phyloP scores from a whole-genome alignment of 2,329 filamentous ascomycete species.

The Tothia fuscella region DNA sequence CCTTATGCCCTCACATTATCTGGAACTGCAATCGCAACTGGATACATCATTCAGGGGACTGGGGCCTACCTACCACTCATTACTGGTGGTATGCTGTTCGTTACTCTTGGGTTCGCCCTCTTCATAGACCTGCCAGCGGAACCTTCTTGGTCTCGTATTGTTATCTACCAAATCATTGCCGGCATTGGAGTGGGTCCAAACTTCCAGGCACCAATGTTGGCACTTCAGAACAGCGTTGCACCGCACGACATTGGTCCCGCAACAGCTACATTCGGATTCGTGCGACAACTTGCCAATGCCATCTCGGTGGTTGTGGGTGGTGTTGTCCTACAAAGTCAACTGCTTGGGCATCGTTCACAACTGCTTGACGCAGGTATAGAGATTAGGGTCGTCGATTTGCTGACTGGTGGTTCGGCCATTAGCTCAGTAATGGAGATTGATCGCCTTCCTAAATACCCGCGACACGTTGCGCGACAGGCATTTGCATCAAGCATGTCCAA shows the following conservation, averaged over 20 bases:
- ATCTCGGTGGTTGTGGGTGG: slow-evolving; percentile 39
- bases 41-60: slow-evolving; percentile 26
- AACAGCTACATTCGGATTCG: slow-evolving; percentile 39
- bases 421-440: slow-evolving; percentile 3
- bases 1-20: slow-evolving; percentile 58
- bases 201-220: slow-evolving; percentile 44
- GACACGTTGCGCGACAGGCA: background rate
- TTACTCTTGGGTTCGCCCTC: slow-evolving; percentile 27
- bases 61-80: slow-evolving; percentile 22
- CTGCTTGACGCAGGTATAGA: slow-evolving; percentile 1
- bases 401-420: slow-evolving; percentile 7
- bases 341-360: background rate
- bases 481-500: slow-evolving; percentile 30
- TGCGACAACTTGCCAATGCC: slow-evolving; percentile 32
- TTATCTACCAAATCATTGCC: slow-evolving; percentile 38
- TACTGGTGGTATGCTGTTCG: slow-evolving; percentile 22
- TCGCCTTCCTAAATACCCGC: background rate
- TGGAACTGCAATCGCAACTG: slow-evolving; percentile 45
- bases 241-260: slow-evolving; percentile 39
- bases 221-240: slow-evolving; percentile 41
- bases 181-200: slow-evolving; percentile 41
- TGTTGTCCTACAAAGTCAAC: slow-evolving; percentile 37
- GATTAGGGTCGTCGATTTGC: background rate
- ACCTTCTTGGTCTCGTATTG: slow-evolving; percentile 27
- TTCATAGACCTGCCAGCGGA: slow-evolving; percentile 25